A percentile compares a stretch with the other conserved stretches of the same genome.
Conservation (phyloP, 2,329 filamentous ascomycete species). For the Didymella keratinophila region DNA sequence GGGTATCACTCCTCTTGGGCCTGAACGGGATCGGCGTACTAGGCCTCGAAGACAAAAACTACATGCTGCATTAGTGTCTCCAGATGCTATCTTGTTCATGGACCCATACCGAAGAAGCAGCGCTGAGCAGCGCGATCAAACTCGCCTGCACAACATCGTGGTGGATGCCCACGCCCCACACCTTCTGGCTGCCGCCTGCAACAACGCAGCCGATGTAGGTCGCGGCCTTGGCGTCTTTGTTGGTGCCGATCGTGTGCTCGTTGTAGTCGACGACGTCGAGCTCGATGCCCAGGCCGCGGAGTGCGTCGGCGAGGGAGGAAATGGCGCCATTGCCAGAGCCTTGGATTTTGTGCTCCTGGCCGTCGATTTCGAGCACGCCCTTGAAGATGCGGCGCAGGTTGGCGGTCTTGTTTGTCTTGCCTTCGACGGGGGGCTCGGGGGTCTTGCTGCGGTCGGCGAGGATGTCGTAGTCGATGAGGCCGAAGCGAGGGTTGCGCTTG, state of each 20-base stretch:
- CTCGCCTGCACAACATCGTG: slow-evolving; percentile 91
- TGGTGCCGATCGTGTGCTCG: slow-evolving; percentile 88
- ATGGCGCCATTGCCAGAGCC: slow-evolving; percentile 91
- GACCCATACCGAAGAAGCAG: slow-evolving; percentile 79
- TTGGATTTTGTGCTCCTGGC: slow-evolving; percentile 76
- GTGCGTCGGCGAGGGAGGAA: slow-evolving; percentile 83
- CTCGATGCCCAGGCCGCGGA: slow-evolving; percentile 80
- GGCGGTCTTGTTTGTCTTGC: slow-evolving; percentile 77
- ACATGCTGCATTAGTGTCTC: slow-evolving; percentile 14
- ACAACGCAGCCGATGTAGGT: slow-evolving; percentile 91
- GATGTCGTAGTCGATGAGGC: slow-evolving; percentile 90
- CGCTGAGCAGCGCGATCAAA: slow-evolving; percentile 83
- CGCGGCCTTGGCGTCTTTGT: slow-evolving; percentile 87
- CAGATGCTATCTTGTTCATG: slow-evolving; percentile 4
- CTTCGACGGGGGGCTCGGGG: slow-evolving; percentile 71
- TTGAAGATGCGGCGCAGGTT: slow-evolving; percentile 84
- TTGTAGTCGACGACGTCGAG: slow-evolving; percentile 95
- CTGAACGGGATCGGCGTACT: slow-evolving; percentile 72
- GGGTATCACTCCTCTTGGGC: slow-evolving; percentile 62
- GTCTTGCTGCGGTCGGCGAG: slow-evolving; percentile 80
- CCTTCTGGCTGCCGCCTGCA: slow-evolving; percentile 70
- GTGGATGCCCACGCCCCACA: slow-evolving; percentile 93
- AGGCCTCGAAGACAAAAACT: slow-evolving; percentile 78
- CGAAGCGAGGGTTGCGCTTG: slow-evolving; percentile 82
- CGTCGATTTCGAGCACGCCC: slow-evolving; percentile 84